Percentiles rank a stretch among this genome's conserved stretches.
phyloP scores from a whole-genome alignment of 768 basidiomycete species.

The Trametes villosa region DNA sequence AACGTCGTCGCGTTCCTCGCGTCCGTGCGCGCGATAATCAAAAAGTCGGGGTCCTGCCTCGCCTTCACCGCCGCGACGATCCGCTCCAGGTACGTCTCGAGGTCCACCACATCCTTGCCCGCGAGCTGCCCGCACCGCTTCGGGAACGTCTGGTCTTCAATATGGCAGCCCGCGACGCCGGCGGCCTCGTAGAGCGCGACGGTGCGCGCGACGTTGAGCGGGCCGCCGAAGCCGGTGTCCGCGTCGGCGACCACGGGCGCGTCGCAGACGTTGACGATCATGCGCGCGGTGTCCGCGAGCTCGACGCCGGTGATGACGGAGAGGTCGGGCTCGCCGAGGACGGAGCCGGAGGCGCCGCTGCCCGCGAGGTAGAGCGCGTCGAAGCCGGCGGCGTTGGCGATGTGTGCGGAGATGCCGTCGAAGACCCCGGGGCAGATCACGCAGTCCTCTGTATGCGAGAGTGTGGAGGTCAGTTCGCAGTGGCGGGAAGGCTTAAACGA shows the following conservation, averaged over 20 bases:
- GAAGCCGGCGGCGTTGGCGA: conserved; percentile 31
- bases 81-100: conserved; percentile 33
- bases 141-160: conserved; percentile 35
- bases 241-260: conserved; percentile 32
- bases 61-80: conserved; percentile 31
- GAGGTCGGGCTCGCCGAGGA: conserved; percentile 33
- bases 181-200: conserved; percentile 31
- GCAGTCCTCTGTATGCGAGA: conserved; percentile 25
- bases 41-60: conserved; percentile 28
- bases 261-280: conserved; percentile 26
- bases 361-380: conserved; percentile 33
- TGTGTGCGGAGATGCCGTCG: conserved; percentile 34
- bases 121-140: conserved; percentile 34
- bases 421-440: conserved; percentile 31
- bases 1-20: conserved; percentile 31
- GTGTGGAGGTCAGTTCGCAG: neutral
- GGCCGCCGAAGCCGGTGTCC: conserved; percentile 33
- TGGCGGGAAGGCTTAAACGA: no score
- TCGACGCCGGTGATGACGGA: conserved; percentile 31
- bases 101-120: conserved; percentile 32
- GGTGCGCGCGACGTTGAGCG: conserved; percentile 30
- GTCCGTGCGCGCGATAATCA: conserved; percentile 33
- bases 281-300: conserved; percentile 29
- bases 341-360: conserved; percentile 30
- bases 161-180: conserved; percentile 33